Conservation (phyloP, 1,139 yeast genomes). For the Hyphopichia pseudoburtonii region DNA sequence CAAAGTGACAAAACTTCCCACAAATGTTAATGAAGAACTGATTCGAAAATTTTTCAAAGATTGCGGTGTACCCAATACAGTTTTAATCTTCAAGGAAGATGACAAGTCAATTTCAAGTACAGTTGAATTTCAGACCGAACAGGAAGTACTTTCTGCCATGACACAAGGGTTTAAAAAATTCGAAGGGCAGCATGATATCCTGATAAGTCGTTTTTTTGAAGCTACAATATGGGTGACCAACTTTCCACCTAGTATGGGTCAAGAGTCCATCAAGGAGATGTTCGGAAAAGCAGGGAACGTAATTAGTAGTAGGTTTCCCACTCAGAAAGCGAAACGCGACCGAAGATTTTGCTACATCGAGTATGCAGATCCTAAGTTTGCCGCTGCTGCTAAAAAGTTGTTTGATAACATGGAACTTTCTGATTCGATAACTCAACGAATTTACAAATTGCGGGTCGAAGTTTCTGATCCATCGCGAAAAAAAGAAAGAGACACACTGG, state of each 20-base stretch:
- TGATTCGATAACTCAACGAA: slow-evolving; percentile 20
- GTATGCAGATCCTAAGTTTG: slow-evolving; percentile 43
- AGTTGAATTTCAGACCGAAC: slow-evolving; percentile 54
- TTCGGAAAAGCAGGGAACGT: slow-evolving; percentile 49
- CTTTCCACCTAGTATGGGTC: slow-evolving; percentile 59
- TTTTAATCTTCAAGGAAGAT: slow-evolving; percentile 27
- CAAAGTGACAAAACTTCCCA: slow-evolving; percentile 43
- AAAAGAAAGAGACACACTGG: slow-evolving; percentile 37
- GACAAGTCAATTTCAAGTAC: slow-evolving; percentile 32
- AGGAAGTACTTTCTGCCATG: slow-evolving; percentile 58
- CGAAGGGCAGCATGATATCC: slow-evolving; percentile 35
- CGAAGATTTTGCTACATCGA: slow-evolving; percentile 81
- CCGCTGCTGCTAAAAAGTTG: slow-evolving; percentile 43
- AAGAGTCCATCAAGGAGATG: slow-evolving; percentile 36
- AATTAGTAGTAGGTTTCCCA: slow-evolving; percentile 65
- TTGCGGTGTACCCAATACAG: slow-evolving; percentile 52
- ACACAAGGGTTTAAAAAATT: slow-evolving; percentile 56
- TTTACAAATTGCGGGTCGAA: slow-evolving; percentile 49
- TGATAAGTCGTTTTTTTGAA: slow-evolving; percentile 44
- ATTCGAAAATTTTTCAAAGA: slow-evolving; percentile 50
- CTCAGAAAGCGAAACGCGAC: slow-evolving; percentile 52
- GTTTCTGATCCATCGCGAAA: slow-evolving; percentile 51
- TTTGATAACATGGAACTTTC: slow-evolving; percentile 38
- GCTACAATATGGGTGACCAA: slow-evolving; percentile 70
- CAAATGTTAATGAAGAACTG: slow-evolving; percentile 25